phyloP scores from a whole-genome alignment of 169 alveolate genomes.

The Pseudocohnilembus persalinus region DNA sequence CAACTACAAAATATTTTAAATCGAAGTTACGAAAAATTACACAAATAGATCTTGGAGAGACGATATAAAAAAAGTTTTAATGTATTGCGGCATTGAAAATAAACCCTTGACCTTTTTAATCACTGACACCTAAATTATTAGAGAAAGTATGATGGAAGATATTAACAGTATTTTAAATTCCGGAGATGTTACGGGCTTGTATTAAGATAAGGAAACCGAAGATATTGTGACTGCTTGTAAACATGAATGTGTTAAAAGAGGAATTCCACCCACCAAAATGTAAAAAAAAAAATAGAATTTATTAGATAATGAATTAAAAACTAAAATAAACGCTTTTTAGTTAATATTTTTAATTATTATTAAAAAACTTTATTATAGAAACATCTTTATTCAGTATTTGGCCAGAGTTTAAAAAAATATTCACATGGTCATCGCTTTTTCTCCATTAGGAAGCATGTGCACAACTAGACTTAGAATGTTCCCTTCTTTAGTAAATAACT shows the following conservation, averaged over 20 bases:
- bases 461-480: conserved; percentile 91
- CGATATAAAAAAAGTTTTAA: conserved; percentile 89
- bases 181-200: conserved; percentile 93
- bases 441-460: conserved; percentile 90
- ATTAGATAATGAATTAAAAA: too few species aligned
- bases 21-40: conserved; percentile 91
- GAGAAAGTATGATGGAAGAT: conserved; percentile 93
- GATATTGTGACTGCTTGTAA: conserved; percentile 84
- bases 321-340: too few species aligned
- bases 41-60: conserved; percentile 91
- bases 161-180: conserved; percentile 91
- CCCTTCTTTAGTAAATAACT: conserved; percentile 94
- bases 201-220: conserved; percentile 79
- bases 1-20: conserved; percentile 83
- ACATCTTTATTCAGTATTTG: conserved; percentile 89
- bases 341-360: too few species aligned
- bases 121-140: conserved; percentile 91
- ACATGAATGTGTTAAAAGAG: conserved; percentile 82
- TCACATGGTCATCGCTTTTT: conserved; percentile 91
- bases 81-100: conserved; percentile 91
- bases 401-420: conserved; percentile 90
- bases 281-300: too few species aligned
- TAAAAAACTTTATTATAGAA: conserved; percentile 19
- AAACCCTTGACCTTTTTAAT: conserved; percentile 90
- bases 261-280: conserved; percentile 89